Percentiles rank a stretch among this genome's conserved stretches.
phyloP scores from a whole-genome alignment of 208 protist genomes.

The Angomonas desouzai region DNA sequence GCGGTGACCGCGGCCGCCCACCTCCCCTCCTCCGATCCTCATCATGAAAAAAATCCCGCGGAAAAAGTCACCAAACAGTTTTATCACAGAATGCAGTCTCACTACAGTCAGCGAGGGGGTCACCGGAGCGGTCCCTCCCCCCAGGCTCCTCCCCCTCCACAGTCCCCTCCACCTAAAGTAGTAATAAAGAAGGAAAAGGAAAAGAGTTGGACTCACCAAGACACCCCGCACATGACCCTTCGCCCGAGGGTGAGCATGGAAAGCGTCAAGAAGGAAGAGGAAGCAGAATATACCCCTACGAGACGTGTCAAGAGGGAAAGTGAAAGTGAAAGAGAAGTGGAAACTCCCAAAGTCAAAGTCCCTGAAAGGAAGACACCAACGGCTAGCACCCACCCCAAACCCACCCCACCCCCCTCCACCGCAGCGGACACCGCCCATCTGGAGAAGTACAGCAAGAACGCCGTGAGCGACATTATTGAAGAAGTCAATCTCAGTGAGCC shows the following conservation, averaged over 20 bases:
- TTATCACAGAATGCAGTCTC: neutral
- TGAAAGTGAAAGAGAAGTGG: no score
- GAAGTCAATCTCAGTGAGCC: neutral
- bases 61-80: neutral
- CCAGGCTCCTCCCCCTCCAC: neutral
- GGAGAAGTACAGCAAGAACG: neutral
- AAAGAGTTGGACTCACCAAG: slow-evolving; percentile 4
- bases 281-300: neutral
- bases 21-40: neutral
- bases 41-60: neutral
- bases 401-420: neutral
- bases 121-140: neutral
- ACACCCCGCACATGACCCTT: slow-evolving; percentile 1
- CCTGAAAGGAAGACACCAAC: neutral
- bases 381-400: neutral
- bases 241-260: slow-evolving; percentile 1
- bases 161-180: neutral
- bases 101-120: neutral
- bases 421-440: neutral
- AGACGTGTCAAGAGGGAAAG: neutral
- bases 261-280: neutral
- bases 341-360: no score
- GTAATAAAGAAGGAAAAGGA: slow-evolving; percentile 1
- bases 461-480: slow-evolving; percentile 8
- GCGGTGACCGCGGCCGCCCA: neutral